Percentiles rank a stretch among this genome's conserved stretches.
Conservation (phyloP, 192 early-diverging fungal genomes). For the Pilobolus umbonatus region DNA sequence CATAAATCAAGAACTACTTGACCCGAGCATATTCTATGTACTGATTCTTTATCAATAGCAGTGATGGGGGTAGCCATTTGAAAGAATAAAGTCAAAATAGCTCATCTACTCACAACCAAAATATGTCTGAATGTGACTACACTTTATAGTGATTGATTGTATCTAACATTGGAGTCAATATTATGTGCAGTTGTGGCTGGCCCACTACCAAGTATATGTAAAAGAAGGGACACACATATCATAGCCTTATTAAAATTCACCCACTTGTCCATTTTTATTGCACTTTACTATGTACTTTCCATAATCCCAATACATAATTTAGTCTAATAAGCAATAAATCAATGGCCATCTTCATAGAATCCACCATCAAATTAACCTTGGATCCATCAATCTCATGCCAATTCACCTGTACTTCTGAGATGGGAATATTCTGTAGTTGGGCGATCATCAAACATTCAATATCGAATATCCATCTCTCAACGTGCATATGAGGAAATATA, state of each 20-base stretch:
- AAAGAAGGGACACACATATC: too few relatives aligned
- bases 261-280: too few relatives aligned
- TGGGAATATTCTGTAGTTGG: conserved; percentile 60
- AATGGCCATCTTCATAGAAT: conserved; percentile 85
- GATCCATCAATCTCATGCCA: conserved; percentile 98
- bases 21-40: conserved; percentile 81
- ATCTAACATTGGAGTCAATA: too few relatives aligned
- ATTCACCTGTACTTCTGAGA: conserved; percentile 85
- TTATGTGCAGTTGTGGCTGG: too few relatives aligned
- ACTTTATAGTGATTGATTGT: too few relatives aligned
- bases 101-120: too few relatives aligned
- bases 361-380: conserved; percentile 84
- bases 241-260: conserved; percentile 14
- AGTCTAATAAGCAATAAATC: conserved; percentile 85
- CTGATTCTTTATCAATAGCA: conserved; percentile 52
- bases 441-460: conserved; percentile 91
- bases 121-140: too few relatives aligned
- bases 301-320: conserved; percentile 79
- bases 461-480: conserved; percentile 97
- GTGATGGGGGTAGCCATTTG: conserved; percentile 29
- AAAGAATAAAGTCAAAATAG: too few relatives aligned
- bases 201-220: too few relatives aligned
- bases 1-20: conserved; percentile 85
- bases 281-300: too few relatives aligned
- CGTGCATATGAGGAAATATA: conserved; percentile 90